phyloP scores from a whole-genome alignment of 495 filamentous ascomycete species.

The Alectoria sarmentosa region DNA sequence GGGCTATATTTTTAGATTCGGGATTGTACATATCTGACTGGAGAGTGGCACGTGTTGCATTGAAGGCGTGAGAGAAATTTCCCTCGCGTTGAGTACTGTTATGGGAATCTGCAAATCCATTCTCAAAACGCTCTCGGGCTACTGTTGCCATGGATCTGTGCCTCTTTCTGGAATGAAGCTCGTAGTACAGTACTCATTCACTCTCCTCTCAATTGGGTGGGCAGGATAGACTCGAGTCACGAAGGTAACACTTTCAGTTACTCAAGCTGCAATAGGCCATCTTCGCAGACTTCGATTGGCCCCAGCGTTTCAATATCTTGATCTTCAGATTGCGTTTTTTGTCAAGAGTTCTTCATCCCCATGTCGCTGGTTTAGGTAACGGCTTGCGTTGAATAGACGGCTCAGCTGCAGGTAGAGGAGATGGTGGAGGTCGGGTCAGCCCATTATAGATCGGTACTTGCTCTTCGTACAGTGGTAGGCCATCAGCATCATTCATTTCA shows the following conservation, averaged over 20 bases:
- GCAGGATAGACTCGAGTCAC: neutral
- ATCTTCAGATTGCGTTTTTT: neutral
- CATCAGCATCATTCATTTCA: neutral
- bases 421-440: neutral
- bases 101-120: neutral
- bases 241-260: neutral
- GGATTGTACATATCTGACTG: conserved; percentile 3
- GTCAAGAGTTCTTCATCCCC: neutral
- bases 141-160: neutral
- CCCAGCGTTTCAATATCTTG: neutral
- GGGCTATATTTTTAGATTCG: neutral
- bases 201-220: neutral
- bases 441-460: neutral
- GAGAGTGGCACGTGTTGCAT: neutral
- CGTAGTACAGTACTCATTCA: neutral
- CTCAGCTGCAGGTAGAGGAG: neutral
- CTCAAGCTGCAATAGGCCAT: neutral
- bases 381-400: neutral
- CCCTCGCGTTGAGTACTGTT: neutral
- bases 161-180: neutral
- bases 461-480: conserved; percentile 8
- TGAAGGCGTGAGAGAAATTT: neutral
- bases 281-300: neutral
- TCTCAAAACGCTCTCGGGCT: neutral
- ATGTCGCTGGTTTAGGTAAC: conserved; percentile 1